Evolutionary conservation across 1,284 basidiomycete genomes (phyloP), one percentile per base, ranked within the genome.

Genomic region (Cutaneotrichosporon sp.): DNA sequence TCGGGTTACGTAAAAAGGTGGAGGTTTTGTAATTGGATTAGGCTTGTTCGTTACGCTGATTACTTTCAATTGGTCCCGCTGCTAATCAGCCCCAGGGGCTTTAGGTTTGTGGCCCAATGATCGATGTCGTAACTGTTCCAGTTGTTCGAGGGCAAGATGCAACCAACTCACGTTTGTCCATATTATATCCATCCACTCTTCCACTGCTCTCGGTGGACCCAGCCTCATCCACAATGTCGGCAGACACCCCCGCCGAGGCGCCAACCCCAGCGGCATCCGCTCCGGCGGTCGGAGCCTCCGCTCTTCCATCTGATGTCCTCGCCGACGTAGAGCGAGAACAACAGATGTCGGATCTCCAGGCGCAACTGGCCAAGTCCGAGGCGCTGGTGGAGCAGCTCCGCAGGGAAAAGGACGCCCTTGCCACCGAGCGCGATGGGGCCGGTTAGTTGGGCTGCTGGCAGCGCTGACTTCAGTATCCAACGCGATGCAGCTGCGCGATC

Each of bases 271-370:
- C 48, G 14, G 16, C 33, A 6, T 33, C 41, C 3, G n/a, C 46
- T 12, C 31, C 27, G 5, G 46, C 46, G 5, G 19, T 26, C 4
- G 29, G 31, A 8, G 22, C 45, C 20, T 42, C 41, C n/a, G 27
- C 45, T 16, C 53, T 53, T 24, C 49, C 57, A 1, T 47, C 50
- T 14, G 66, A 70, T 26, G 55, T 75, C 12, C 56, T 68, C n/a
- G 57, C 64, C 22, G 66, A 71, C 44, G 69, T 73, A 16, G 75
- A 76, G 59, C 61, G 66, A 11, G 71, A 75, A 39, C 71, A 75
- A 46, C 67, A 67, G 16, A 54, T 72, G 8, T 60, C 62, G 8
- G 71, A 75, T 57, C 61, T 68, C 17, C 63, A 70, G 38, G 54
- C 60, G 5, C 55, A 53, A 14, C 54, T 72, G 11, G 59, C 58